These are phyloP conservation scores for Cymbidium sinense DNA, from an alignment of 106 monocot genomes.

Conservation along the genomic window DNA sequence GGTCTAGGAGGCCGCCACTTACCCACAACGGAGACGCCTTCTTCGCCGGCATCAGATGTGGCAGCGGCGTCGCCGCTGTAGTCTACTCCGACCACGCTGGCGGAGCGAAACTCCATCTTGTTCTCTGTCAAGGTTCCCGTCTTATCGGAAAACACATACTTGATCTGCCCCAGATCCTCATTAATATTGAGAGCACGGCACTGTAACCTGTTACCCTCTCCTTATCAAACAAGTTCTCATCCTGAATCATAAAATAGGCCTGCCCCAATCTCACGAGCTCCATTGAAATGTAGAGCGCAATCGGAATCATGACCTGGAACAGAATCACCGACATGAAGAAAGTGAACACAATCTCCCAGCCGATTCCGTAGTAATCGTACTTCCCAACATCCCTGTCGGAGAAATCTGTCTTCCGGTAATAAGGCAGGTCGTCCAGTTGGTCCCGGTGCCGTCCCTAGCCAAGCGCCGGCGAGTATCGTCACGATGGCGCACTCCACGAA, in stretches of 20 bases:
- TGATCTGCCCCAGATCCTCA: slow-evolving; percentile 91
- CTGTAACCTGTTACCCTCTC: slow-evolving; percentile 51
- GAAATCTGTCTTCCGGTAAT: slow-evolving; percentile 48
- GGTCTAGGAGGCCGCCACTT: neutral
- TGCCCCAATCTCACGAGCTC: slow-evolving; percentile 72
- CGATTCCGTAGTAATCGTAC: slow-evolving; percentile 58
- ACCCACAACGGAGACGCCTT: slow-evolving; percentile 10
- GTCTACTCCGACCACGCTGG: slow-evolving; percentile 51
- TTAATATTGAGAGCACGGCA: slow-evolving; percentile 90
- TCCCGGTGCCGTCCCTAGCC: slow-evolving; percentile 43
- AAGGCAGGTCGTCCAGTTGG: slow-evolving; percentile 33
- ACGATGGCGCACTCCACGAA: slow-evolving; percentile 39
- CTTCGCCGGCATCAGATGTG: neutral
- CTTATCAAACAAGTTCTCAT: slow-evolving; percentile 53
- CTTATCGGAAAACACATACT: slow-evolving; percentile 86
- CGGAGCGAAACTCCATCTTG: slow-evolving; percentile 83
- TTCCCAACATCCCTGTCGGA: slow-evolving; percentile 20
- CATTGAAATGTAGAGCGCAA: slow-evolving; percentile 84
- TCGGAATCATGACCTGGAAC: slow-evolving; percentile 86
- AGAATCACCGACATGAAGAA: slow-evolving; percentile 67
- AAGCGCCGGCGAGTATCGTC: slow-evolving; percentile 36
- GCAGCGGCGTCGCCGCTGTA: slow-evolving; percentile 17
- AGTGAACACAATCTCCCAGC: slow-evolving; percentile 41
- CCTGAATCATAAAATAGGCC: slow-evolving; percentile 64
- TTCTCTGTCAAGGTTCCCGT: slow-evolving; percentile 95